Percentiles rank a stretch among this genome's conserved stretches.
Conservation (phyloP, 192 early-diverging fungal genomes). For the Coemansia sp. region DNA sequence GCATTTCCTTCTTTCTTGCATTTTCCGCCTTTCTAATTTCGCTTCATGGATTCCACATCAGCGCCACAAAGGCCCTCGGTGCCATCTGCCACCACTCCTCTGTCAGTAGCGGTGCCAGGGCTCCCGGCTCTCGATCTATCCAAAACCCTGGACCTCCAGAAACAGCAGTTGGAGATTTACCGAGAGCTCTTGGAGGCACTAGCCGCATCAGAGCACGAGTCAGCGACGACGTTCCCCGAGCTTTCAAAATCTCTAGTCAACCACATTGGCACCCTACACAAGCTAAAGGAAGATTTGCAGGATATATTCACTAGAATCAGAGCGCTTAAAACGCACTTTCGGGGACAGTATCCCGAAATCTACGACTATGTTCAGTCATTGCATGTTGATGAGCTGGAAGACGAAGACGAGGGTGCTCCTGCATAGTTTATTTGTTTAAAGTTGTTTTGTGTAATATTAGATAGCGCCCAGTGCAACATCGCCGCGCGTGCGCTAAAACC, state of each 20-base stretch:
- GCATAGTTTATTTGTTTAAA: not conserved
- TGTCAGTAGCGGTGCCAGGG: slow-evolving; percentile 23
- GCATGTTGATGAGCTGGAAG: slow-evolving; percentile 41
- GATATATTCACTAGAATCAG: slow-evolving; percentile 38
- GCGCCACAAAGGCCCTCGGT: not conserved
- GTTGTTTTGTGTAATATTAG: not conserved
- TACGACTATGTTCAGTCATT: slow-evolving; percentile 48
- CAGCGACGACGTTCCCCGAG: slow-evolving; percentile 31
- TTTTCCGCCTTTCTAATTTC: not conserved
- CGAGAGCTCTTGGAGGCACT: slow-evolving; percentile 25
- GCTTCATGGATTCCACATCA: not conserved
- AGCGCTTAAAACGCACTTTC: slow-evolving; percentile 35
- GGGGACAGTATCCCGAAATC: slow-evolving; percentile 25
- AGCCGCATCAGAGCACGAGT: slow-evolving; percentile 32
- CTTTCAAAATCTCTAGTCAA: slow-evolving; percentile 27
- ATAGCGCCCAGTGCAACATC: not conserved
- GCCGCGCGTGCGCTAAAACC: no score
- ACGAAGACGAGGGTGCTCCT: slow-evolving; percentile 13
- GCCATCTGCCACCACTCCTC: not conserved
- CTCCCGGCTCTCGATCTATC: slow-evolving; percentile 26
- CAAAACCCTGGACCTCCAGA: slow-evolving; percentile 21
- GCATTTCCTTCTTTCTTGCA: not conserved
- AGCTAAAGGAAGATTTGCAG: slow-evolving; percentile 44
- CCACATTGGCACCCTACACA: slow-evolving; percentile 23
- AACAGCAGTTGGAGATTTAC: slow-evolving; percentile 37